Conservation (phyloP, 2,329 filamentous ascomycete genomes). For the Grosmannia clavigera region DNA sequence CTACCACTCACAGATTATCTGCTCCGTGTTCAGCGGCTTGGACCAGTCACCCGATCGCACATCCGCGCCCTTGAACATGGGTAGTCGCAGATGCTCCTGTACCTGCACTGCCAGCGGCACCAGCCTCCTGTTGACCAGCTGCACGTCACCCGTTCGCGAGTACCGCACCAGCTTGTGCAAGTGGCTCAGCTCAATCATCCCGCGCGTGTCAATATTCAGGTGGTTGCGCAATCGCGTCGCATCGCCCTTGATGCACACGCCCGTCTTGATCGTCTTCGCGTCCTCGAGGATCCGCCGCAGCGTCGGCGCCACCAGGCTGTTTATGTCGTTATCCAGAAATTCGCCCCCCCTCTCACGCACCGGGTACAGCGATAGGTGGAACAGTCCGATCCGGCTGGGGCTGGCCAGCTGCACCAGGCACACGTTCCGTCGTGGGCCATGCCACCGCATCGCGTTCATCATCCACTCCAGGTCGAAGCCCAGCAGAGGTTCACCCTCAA, state of each 20-base stretch:
- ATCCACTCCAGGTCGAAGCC: slow-evolving; percentile 90
- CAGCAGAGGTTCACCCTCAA: slow-evolving; percentile 56
- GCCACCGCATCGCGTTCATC: slow-evolving; percentile 29
- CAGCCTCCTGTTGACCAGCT: slow-evolving; percentile 50
- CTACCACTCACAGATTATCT: slow-evolving; percentile 46
- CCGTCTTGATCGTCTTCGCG: slow-evolving; percentile 55
- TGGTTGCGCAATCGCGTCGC: slow-evolving; percentile 54
- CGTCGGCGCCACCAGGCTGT: slow-evolving; percentile 54
- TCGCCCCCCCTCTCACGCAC: slow-evolving; percentile 19
- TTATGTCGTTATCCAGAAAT: neutral
- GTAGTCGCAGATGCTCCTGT: slow-evolving; percentile 56
- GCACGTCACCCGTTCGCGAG: slow-evolving; percentile 34
- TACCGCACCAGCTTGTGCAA: slow-evolving; percentile 67
- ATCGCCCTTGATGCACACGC: slow-evolving; percentile 64
- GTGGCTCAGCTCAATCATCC: slow-evolving; percentile 72
- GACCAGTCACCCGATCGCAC: slow-evolving; percentile 71
- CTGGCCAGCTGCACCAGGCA: slow-evolving; percentile 76
- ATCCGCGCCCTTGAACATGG: slow-evolving; percentile 57
- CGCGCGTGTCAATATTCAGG: slow-evolving; percentile 50
- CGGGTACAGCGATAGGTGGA: slow-evolving; percentile 61
- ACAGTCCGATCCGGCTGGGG: slow-evolving; percentile 62
- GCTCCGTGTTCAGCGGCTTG: slow-evolving; percentile 43
- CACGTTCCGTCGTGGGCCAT: slow-evolving; percentile 53
- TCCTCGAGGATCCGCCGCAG: slow-evolving; percentile 64
- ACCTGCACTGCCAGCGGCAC: slow-evolving; percentile 60